Evolutionary conservation across 257 asterid species (phyloP), one percentile per base, ranked within the genome.

Genomic region (Hygrophila difformis): DNA sequence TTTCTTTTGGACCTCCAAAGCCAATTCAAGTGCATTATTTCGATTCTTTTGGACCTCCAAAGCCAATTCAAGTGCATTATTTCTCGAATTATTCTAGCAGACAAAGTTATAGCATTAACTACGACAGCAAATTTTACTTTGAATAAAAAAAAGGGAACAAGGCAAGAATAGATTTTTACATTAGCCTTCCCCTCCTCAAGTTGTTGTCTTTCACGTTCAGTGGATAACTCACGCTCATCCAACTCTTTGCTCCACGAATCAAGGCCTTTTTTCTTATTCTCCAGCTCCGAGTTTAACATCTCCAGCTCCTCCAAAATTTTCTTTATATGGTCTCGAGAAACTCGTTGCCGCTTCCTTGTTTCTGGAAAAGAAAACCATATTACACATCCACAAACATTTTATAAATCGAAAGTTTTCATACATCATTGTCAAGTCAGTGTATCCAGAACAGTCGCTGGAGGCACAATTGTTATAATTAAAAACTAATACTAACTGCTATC

Each of bases 221-320:
- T 84, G 24, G 64, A 65, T 12, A 83, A 73, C 62, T 89, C 96
- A 38, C 94, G 85, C 49, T 66, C 73, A 53, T 81, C 75, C 71
- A 89, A 62, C 54, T 89, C 96, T 70, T 66, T 85, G 64, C 76
- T 64, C 97, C 94, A 77, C 3, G 73, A 44, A 64, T 82, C 93
- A 23, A 89, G 93, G 16, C 78, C 49, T 47, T 22, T 65, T 55
- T 74, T 79, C 72, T 77, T 85, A 46, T 39, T 69, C 63, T 82
- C 93, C 76, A 89, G 63, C 64, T 77, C 85, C 12, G 46, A 0
- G 59, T 74, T 79, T 59, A 81, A 59, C 66, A 56, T 68, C 65
- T 84, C 96, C 47, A 75, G 94, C 52, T 88, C 95, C 17, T 76
- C 68, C 40, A 81, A 51, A 56, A 84, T 74, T 65, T 72, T 75